Conservation (phyloP, 2,329 filamentous ascomycete genomes). For the Drechslerella coelobrocha region DNA sequence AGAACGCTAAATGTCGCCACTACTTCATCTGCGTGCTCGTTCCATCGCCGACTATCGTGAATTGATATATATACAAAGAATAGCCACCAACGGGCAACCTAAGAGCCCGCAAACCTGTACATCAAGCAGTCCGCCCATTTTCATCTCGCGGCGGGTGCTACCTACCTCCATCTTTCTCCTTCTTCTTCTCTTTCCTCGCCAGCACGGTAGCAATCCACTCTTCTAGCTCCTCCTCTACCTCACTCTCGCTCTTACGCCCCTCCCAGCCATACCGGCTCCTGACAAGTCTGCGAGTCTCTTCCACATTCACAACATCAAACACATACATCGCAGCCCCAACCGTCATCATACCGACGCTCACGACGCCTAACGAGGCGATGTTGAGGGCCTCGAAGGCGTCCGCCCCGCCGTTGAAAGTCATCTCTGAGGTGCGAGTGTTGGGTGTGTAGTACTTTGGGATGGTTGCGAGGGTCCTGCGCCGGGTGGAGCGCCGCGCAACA, state of each 20-base stretch:
- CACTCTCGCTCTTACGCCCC: conserved; percentile 58
- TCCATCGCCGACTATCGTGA: too few relatives aligned
- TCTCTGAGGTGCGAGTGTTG: conserved; percentile 64
- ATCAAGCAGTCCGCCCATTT: too few relatives aligned
- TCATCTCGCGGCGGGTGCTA: too few relatives aligned
- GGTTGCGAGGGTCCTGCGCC: conserved; percentile 64
- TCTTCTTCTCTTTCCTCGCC: conserved; percentile 64
- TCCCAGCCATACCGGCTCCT: conserved; percentile 58
- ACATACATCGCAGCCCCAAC: conserved; percentile 77
- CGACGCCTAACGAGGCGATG: conserved; percentile 84
- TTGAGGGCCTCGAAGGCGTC: conserved; percentile 84
- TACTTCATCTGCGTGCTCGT: not conserved
- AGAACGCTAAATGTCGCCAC: not conserved
- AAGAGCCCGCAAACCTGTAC: not conserved
- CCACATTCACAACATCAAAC: conserved; percentile 74
- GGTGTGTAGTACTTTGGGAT: conserved; percentile 76
- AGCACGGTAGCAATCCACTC: conserved; percentile 69
- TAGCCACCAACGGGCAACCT: not conserved
- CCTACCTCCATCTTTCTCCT: conserved; percentile 49
- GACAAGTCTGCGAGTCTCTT: conserved; percentile 68
- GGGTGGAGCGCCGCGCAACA: conserved; percentile 74
- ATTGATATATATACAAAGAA: not conserved
- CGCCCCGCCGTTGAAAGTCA: conserved; percentile 68
- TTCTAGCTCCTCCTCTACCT: conserved; percentile 68
- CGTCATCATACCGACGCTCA: conserved; percentile 75